These are phyloP conservation scores for Ceriops tagal DNA, from an alignment of 345 rosid species.

Conservation along the genomic window DNA sequence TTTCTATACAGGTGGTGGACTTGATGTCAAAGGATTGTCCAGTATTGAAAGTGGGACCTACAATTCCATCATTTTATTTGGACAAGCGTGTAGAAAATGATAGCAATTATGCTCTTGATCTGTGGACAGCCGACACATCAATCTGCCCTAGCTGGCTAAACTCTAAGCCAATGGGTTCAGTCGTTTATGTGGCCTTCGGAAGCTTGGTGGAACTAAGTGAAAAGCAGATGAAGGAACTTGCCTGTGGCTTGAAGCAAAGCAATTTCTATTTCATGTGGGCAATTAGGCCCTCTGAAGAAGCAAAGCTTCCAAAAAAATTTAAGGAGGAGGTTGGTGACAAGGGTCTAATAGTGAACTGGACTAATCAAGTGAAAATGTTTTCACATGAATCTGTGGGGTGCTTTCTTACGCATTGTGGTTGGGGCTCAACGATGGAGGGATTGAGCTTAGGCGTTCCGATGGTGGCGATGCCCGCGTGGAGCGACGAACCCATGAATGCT, in stretches of 20 bases:
- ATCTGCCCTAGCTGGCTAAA: slow-evolving; percentile 41
- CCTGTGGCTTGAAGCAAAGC: slow-evolving; percentile 32
- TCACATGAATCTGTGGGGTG: slow-evolving; percentile 19
- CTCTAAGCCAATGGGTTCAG: slow-evolving; percentile 42
- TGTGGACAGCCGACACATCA: slow-evolving; percentile 32
- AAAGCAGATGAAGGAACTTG: slow-evolving; percentile 52
- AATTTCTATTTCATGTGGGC: slow-evolving; percentile 51
- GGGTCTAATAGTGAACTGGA: slow-evolving; percentile 13
- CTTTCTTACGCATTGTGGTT: slow-evolving; percentile 23
- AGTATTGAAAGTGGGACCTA: slow-evolving; percentile 57
- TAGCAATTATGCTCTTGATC: slow-evolving; percentile 45
- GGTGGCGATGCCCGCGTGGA: slow-evolving; percentile 31
- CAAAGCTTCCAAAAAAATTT: slow-evolving; percentile 40
- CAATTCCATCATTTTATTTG: slow-evolving; percentile 56
- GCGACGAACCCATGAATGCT: slow-evolving; percentile 22
- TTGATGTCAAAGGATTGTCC: slow-evolving; percentile 40
- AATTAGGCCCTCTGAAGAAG: slow-evolving; percentile 41
- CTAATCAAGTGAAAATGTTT: slow-evolving; percentile 16
- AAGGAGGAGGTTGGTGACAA: slow-evolving; percentile 7
- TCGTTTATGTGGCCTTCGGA: slow-evolving; percentile 66
- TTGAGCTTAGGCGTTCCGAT: slow-evolving; percentile 28
- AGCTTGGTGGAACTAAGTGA: slow-evolving; percentile 44
- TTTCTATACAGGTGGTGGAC: slow-evolving; percentile 33
- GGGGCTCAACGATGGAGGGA: slow-evolving; percentile 33
- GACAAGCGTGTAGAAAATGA: slow-evolving; percentile 45